These are phyloP conservation scores for Populus davidiana DNA, from an alignment of 345 rosid genomes.

Conservation along the genomic window DNA sequence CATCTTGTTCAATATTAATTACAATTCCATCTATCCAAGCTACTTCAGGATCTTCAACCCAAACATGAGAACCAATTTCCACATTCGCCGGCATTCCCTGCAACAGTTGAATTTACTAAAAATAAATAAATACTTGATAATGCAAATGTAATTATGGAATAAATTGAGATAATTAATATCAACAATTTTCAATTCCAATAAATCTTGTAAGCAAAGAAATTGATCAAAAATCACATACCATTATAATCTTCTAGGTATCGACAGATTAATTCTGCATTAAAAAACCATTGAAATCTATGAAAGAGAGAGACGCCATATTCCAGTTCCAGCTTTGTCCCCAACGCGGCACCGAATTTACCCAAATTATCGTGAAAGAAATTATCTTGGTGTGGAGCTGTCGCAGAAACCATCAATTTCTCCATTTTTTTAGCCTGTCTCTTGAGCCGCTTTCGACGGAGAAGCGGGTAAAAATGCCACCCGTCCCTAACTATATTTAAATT, in stretches of 20 bases:
- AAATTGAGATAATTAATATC: no score
- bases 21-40: conserved; percentile 82
- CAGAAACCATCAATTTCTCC: conserved; percentile 25
- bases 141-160: no score
- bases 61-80: conserved; percentile 59
- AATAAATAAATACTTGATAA: no score
- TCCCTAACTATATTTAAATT: no score
- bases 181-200: no score
- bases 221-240: conserved; percentile 24
- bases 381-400: background rate
- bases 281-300: background rate
- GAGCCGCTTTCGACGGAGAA: background rate
- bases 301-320: background rate
- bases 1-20: conserved; percentile 40
- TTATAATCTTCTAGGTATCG: background rate
- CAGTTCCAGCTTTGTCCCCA: background rate
- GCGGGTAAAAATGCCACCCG: no score
- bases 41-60: conserved; percentile 62
- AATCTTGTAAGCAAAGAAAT: background rate
- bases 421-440: conserved; percentile 5
- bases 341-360: background rate
- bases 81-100: conserved; percentile 45
- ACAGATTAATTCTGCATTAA: background rate
- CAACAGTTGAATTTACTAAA: background rate
- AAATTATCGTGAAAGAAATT: background rate